Percentiles rank a stretch among this genome's conserved stretches.
These are phyloP conservation scores for Trypethelium eluteriae DNA, from an alignment of 495 filamentous ascomycete genomes.

Conservation along the genomic window DNA sequence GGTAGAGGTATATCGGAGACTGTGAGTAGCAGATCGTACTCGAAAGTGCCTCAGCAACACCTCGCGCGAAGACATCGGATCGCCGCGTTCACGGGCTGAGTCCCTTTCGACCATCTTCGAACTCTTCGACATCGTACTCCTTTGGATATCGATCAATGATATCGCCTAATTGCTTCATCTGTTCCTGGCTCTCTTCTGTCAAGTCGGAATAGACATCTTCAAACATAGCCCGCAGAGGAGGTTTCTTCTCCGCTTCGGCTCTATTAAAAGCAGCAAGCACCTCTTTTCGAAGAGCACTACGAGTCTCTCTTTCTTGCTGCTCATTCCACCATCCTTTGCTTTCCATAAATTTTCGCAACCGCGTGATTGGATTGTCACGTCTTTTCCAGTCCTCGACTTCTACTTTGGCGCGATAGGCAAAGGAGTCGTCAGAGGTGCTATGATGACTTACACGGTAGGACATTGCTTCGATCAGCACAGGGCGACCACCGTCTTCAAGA, in stretches of 20 bases:
- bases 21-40: neutral
- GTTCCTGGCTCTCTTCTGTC: constrained; percentile 69
- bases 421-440: constrained; percentile 95
- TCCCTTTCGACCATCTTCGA: constrained; percentile 67
- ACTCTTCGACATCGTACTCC: constrained; percentile 80
- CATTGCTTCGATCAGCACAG: constrained; percentile 91
- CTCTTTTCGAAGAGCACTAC: constrained; percentile 59
- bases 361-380: constrained; percentile 86
- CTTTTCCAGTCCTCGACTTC: constrained; percentile 99
- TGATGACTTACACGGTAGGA: constrained; percentile 95
- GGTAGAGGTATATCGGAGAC: no score
- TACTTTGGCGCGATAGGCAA: constrained; percentile 85
- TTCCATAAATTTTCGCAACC: constrained; percentile 89
- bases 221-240: constrained; percentile 69
- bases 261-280: constrained; percentile 72
- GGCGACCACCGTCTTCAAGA: constrained; percentile 66
- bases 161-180: constrained; percentile 69
- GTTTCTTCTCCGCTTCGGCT: constrained; percentile 87
- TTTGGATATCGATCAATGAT: constrained; percentile 80
- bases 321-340: constrained; percentile 75
- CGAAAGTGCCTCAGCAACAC: neutral
- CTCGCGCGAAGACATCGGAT: neutral
- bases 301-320: constrained; percentile 64
- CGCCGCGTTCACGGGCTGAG: constrained; percentile 28
- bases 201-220: constrained; percentile 80